Evolutionary conservation across 805 yeast species (phyloP), one percentile per base, ranked within the genome.

Genomic region (Kodamaea leandrae): DNA sequence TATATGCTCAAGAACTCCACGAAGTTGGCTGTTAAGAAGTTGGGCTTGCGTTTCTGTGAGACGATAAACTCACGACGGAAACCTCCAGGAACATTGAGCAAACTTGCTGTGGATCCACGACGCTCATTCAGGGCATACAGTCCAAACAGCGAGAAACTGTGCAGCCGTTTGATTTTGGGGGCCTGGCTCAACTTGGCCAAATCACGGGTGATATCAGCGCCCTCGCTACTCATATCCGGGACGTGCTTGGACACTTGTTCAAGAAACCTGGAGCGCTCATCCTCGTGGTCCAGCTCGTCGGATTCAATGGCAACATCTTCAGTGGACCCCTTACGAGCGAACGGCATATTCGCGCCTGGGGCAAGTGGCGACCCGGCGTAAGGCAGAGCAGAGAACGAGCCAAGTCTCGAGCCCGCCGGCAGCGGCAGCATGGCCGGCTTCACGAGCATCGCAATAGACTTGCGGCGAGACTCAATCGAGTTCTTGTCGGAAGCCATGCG

Each of bases 81-180:
- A 0, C 93, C 95, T 39, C 93, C 93, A 0, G 95, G 95, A 8
- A 85, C 82, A 48, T 83, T 79, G 32, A 86, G 58, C 1, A 80
- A 79, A 41, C 86, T 76, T 0, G 90, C 91, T 9, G 72, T 64
- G 0, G 88, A 80, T 10, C 78, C 79, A 36, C 86, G 64, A 51
- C 89, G 67, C 7, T 54, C 54, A 17, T 28, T 17, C 12, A 61
- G 56, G 2, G 63, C 50, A 9, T 25, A 24, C 12, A 62, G 57
- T 6, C 13, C 17, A 7, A 27, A 25, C 8, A 61, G 56, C 3
- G 64, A 52, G 17, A 56, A 51, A 24, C 66, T 60, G 29, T 33
- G 46, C 21, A 43, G 39, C 6, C 50, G 33, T 12, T 44, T 19
- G 30, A 36, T 26, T 4, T 13, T 23, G n/a, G 44, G 26, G 12